Evolutionary conservation across 495 filamentous ascomycete genomes (phyloP), one percentile per base, ranked within the genome.

Genomic region (Aspergillus avenaceus): DNA sequence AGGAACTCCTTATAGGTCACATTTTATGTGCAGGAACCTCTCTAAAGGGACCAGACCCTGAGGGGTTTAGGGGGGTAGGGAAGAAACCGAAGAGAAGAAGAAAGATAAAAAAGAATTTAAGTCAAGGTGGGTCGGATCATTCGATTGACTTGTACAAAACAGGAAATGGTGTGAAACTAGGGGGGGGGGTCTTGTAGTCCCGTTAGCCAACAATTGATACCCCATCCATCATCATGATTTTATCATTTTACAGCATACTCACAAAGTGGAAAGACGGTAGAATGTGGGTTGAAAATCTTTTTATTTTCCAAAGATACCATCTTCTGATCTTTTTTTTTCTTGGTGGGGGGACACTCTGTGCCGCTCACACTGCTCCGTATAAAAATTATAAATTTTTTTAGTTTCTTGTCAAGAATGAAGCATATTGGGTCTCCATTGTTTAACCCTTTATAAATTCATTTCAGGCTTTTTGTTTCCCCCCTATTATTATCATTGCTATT

Each of bases 91-190:
- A 29, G 18, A 45, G 8, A 45, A 4, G 8, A 18, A 4, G n/a
- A 9, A 13, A 44, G 28, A 16, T 4, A 23, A 27, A 25, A 16
- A 31, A 16, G 21, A 45, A n/a, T 5, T 21, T 28, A 45, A 25
- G 40, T 43, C 25, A 21, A 14, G 18, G 43, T 43, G 41, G 41
- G 26, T n/a, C 41, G 23, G 41, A 43, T 43, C 41, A 43, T 43
- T 43, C 41, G 41, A 43, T 43, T 26, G 2, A 27, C 41, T 27
- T 25, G 21, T 7, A 6, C 41, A 11, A 43, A 43, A n/a, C 11
- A 14, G 23, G 14, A 14, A 43, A 43, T 14, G 34, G 41, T 27
- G 13, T 43, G 41, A 43, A 28, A 43, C 41, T 43, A 43, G 41
- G 41, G n/a, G n/a, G n/a, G n/a, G n/a, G n/a, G 23, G 40, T 14